Base-by-base conservation (phyloP, 306 rosid genomes). In the Clitoria ternatea region DNA sequence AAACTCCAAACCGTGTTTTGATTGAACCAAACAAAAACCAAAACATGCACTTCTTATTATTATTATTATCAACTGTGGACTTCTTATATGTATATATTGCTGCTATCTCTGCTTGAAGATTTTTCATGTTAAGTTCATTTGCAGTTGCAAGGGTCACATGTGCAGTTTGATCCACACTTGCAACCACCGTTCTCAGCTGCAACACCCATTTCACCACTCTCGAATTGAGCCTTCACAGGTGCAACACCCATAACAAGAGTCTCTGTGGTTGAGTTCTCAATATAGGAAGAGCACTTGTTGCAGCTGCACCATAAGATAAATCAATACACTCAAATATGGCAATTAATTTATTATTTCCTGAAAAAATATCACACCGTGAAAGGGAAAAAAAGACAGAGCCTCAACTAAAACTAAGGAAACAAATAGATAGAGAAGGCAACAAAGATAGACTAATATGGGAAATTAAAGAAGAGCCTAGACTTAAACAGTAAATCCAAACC, bases 91-190 rank as follows among this genome's bases (percentile, higher is more conserved):
- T n/a, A n/a, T n/a, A n/a, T n/a, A n/a, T n/a, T n/a, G n/a, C n/a
- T n/a, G n/a, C n/a, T n/a, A 14, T 74, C 78, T 79, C 83, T 74
- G 82, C 85, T 82, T 79, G 55, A 39, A 26, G 13, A n/a, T n/a
- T 19, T 35, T 29, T 23, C 32, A 40, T 5, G 6, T 9, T 12
- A 60, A 20, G 23, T 5, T 72, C 77, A 72, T 66, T 90, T 77
- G 32, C 97, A 90, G 35, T 19, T 85, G 88, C 97, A 91, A 7
- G 97, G 96, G 69, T 89, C 40, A 65, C 97, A 91, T 2, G 72
- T 65, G 89, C 97, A 91, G 83, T 68, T 85, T 14, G 23, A 12
- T n/a, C 87, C 85, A 33, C 97, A 89, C 80, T 82, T 85, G 90
- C 97, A 91, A 24, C 88, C 77, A 36, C 30, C 79, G 14, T 66